These are phyloP conservation scores for Tylopilus sp. DNA, from an alignment of 768 basidiomycete species.

Conservation along the genomic window DNA sequence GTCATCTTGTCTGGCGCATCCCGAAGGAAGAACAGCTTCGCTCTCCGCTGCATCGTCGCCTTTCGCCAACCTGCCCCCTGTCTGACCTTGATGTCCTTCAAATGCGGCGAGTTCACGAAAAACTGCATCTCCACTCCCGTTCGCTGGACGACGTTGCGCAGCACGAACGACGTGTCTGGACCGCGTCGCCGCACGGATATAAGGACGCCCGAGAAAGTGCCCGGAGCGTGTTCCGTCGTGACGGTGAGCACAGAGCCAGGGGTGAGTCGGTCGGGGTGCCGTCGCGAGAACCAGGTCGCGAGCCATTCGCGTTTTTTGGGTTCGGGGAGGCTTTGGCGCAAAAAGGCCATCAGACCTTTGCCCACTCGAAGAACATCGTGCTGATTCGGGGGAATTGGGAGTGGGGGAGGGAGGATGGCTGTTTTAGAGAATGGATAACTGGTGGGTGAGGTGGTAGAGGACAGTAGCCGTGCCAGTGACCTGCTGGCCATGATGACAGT, in stretches of 20 bases:
- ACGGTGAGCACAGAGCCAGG: conserved; percentile 89
- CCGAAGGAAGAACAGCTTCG: conserved; percentile 81
- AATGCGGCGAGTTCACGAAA: conserved; percentile 78
- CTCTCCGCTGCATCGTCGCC: conserved; percentile 60
- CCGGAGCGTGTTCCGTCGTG: conserved; percentile 72
- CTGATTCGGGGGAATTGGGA: conserved; percentile 35
- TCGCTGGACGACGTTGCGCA: conserved; percentile 88
- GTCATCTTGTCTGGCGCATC: conserved; percentile 86
- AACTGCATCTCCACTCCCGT: conserved; percentile 94
- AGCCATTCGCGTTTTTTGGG: conserved; percentile 71
- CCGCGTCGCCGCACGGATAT: conserved; percentile 81
- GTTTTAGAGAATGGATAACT: conserved; percentile 73
- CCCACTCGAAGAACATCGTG: conserved; percentile 53
- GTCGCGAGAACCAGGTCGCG: conserved; percentile 64
- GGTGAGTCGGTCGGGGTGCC: conserved; percentile 61
- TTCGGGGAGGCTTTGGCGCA: conserved; percentile 60
- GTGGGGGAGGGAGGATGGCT: conserved; percentile 51
- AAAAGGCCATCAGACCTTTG: conserved; percentile 76
- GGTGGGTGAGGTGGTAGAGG: conserved; percentile 8
- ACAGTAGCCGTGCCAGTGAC: conserved; percentile 22
- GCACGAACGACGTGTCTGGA: conserved; percentile 79
- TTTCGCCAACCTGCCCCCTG: conserved; percentile 48
- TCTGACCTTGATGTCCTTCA: conserved; percentile 84
- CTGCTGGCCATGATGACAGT: conserved; percentile 13
- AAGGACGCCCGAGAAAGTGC: conserved; percentile 85